These are phyloP conservation scores for Yamadazyma aaseri DNA, from an alignment of 1,139 yeast genomes.

Conservation along the genomic window DNA sequence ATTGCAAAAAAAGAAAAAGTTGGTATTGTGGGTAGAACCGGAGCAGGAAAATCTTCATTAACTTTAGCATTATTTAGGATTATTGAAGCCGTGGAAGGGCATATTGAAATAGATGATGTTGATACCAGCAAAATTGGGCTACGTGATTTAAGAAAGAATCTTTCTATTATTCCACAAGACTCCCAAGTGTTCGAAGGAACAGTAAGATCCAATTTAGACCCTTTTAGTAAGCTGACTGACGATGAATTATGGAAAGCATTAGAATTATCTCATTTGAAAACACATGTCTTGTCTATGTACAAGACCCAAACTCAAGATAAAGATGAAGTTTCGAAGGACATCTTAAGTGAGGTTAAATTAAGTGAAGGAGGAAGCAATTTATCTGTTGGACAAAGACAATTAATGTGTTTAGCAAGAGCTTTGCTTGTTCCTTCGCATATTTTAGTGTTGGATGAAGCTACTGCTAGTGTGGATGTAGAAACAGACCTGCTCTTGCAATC, in stretches of 20 bases:
- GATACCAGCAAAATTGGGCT: constrained; percentile 35
- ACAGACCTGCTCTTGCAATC: constrained; percentile 36
- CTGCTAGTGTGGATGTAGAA: constrained; percentile 39
- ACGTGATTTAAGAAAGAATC: constrained; percentile 30
- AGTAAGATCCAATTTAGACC: constrained; percentile 37
- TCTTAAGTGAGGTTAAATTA: constrained; percentile 20
- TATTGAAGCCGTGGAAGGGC: constrained; percentile 33
- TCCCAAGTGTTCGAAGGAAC: constrained; percentile 37
- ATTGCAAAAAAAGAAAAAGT: constrained; percentile 78
- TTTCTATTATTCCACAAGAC: constrained; percentile 41
- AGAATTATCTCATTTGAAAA: constrained; percentile 34
- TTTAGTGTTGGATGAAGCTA: constrained; percentile 37
- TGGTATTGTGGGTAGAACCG: constrained; percentile 64
- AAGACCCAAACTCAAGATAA: constrained; percentile 15
- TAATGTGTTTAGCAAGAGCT: constrained; percentile 38
- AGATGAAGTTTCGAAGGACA: constrained; percentile 17
- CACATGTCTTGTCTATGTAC: constrained; percentile 21
- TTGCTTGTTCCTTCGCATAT: constrained; percentile 32
- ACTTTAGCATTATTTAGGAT: constrained; percentile 39
- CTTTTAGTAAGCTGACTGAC: constrained; percentile 28
- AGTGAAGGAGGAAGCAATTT: constrained; percentile 37
- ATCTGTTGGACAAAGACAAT: constrained; percentile 38
- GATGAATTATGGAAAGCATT: constrained; percentile 34
- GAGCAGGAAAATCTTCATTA: constrained; percentile 42
- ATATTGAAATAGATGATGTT: constrained; percentile 31